These are phyloP conservation scores for Ganoderma resinaceum DNA, from an alignment of 1,284 basidiomycete species.

Conservation along the genomic window DNA sequence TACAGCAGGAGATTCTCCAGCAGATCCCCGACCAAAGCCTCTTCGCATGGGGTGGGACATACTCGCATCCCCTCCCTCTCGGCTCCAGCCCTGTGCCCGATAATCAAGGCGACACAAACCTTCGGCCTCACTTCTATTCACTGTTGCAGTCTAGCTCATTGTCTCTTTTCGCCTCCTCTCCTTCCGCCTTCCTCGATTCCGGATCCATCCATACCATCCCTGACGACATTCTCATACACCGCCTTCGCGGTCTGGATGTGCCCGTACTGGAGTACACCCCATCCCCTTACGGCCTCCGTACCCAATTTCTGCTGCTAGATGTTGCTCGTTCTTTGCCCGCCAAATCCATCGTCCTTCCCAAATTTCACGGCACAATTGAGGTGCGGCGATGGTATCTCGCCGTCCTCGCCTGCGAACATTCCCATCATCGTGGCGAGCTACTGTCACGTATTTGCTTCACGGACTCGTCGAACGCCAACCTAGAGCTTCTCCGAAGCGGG, in stretches of 20 bases:
- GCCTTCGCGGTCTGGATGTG: background rate
- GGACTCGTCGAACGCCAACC: background rate
- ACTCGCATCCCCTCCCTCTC: background rate
- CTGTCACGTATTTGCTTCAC: background rate
- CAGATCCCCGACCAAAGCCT: background rate
- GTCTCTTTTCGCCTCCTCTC: background rate
- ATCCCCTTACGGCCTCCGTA: background rate
- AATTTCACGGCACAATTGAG: background rate
- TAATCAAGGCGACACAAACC: background rate
- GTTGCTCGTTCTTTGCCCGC: background rate
- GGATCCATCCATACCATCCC: background rate
- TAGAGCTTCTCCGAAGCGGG: background rate
- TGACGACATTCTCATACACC: background rate
- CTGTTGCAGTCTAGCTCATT: background rate
- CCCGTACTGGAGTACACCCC: background rate
- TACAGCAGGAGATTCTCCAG: background rate
- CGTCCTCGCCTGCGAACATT: background rate
- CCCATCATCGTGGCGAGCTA: background rate
- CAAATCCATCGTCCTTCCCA: background rate
- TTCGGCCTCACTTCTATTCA: background rate
- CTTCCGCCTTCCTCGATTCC: background rate
- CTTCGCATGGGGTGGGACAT: background rate
- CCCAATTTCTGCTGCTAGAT: background rate
- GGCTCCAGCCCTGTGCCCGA: background rate
- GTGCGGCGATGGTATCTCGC: background rate